Evolutionary conservation across 2,329 filamentous ascomycete genomes (phyloP), one percentile per base, ranked within the genome.

Genomic region (Phialophora macrospora): DNA sequence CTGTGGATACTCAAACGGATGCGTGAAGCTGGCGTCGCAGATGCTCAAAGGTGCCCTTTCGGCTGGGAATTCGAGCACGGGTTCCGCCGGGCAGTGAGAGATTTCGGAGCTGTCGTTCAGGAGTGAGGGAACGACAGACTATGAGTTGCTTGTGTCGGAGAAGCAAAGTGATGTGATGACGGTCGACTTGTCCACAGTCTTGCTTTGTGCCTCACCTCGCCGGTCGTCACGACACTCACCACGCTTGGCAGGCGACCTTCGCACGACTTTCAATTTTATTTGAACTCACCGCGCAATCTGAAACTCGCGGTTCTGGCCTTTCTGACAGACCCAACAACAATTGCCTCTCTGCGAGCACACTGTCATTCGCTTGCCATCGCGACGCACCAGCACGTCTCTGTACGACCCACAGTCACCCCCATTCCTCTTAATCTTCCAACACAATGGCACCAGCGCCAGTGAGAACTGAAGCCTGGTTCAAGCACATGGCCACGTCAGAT

Each of bases 1-100:
- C 69, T 86, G n/a, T 88, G 86, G 85, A 74, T 82, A 14, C 75
- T 83, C 72, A 87, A 85, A 75, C 79, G 85, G 38, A 74, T 87
- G 48, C 71, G 79, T 34, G 84, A 87, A 68, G 80, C 79, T 64
- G 82, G 81, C 2, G 79, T 82, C 68, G 76, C 76, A 44, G 81
- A 81, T 9, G 75, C 76, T 20, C 60, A 70, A 22, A 46, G 8
- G 2, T 63, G 55, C 57, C 58, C 60, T 5, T 76, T 74, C 63
- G 72, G 72, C 1, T 79, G 77, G 77, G 75, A 78, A 64, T 80
- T 77, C 77, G 79, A 80, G 59, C 75, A 77, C 60, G 78, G 78
- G 2, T 76, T 80, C 55, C 69, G 79, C 55, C 69, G 67, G 62
- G 79, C 77, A 0, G 69, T 78, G 17, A 65, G 51, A 22, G 74